Evolutionary conservation across 2,329 filamentous ascomycete species (phyloP).

Genomic region (Cercospora sp.): DNA sequence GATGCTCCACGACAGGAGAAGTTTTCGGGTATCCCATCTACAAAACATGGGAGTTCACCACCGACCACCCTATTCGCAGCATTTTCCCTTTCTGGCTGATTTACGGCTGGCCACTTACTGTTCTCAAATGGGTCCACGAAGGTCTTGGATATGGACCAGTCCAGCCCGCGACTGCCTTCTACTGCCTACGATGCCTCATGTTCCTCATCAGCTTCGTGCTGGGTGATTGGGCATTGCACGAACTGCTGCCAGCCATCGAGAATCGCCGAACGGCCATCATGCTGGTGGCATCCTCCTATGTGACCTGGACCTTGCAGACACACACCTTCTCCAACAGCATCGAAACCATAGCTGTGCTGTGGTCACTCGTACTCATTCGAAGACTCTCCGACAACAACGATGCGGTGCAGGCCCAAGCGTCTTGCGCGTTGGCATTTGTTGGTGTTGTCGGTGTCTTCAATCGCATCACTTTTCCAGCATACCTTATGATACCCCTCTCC

Average conservation of each 20-base stretch:
- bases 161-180: constrained; percentile 84
- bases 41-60: constrained; percentile 94
- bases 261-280: constrained; percentile 72
- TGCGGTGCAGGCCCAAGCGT: constrained; percentile 72
- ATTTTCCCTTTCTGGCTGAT: constrained; percentile 95
- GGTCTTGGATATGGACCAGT: constrained; percentile 78
- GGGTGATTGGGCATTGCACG: constrained; percentile 95
- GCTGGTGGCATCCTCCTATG: constrained; percentile 91
- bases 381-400: constrained; percentile 80
- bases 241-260: constrained; percentile 75
- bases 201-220: constrained; percentile 93
- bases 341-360: constrained; percentile 88
- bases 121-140: constrained; percentile 89
- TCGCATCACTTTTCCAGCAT: constrained; percentile 94
- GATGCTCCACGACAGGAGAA: constrained; percentile 60
- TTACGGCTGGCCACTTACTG: constrained; percentile 89
- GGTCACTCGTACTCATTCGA: constrained; percentile 88
- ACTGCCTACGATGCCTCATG: constrained; percentile 85
- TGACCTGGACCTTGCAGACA: constrained; percentile 97
- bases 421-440: constrained; percentile 75
- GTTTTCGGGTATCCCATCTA: constrained; percentile 90
- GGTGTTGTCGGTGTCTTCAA: constrained; percentile 89
- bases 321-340: constrained; percentile 98
- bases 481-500: constrained; percentile 79
- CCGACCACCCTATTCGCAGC: constrained; percentile 83